Base-by-base conservation (phyloP, 179 eudicot genomes). In the Camellia oleifera region DNA sequence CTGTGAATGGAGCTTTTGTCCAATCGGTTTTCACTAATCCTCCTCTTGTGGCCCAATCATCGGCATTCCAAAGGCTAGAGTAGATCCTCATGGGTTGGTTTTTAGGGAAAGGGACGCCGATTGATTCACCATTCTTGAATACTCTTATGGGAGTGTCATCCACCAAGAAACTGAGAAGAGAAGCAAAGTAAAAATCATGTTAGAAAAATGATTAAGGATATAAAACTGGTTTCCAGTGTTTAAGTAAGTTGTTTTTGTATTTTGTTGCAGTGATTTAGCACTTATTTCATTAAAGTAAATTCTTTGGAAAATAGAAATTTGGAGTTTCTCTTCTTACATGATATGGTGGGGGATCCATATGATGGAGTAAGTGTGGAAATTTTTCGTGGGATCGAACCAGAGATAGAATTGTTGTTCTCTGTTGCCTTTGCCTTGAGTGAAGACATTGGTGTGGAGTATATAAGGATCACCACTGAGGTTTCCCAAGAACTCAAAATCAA, bases 21-120 rank as follows among this genome's bases (percentile, higher is more conserved):
- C 90, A 87, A 26, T 87, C 90, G 0, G 90, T 83, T 56, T 85
- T 87, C n/a, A 87, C 81, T n/a, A 81, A 76, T n/a, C 90, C 90
- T 0, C 90, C 90, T 68, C 85, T 77, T 2, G 88, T 87, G 13
- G 90, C 90, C 90, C 90, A 85, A 14, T 87, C 88, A 32, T 85
- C 90, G 0, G 90, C 90, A 32, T 83, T 85, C 88, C 88, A 85
- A 0, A 85, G 76, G 79, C 90, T 87, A 0, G 90, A 83, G 81
- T 87, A 83, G 1, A 87, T 81, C 54, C 81, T 83, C 90, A 87
- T 87, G 0, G 90, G 88, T 48, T 85, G 90, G 73, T 32, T 85
- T 67, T 85, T 87, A 0, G 90, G 90, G 67, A 76, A 87, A 1
- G 86, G 90, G 14, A 87, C 88, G 56, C 90, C 90, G 1, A 66